Percentiles rank a stretch among this genome's conserved stretches.
Conservation (phyloP, 2,329 filamentous ascomycete species). For the Ceratocystiopsis sp. region DNA sequence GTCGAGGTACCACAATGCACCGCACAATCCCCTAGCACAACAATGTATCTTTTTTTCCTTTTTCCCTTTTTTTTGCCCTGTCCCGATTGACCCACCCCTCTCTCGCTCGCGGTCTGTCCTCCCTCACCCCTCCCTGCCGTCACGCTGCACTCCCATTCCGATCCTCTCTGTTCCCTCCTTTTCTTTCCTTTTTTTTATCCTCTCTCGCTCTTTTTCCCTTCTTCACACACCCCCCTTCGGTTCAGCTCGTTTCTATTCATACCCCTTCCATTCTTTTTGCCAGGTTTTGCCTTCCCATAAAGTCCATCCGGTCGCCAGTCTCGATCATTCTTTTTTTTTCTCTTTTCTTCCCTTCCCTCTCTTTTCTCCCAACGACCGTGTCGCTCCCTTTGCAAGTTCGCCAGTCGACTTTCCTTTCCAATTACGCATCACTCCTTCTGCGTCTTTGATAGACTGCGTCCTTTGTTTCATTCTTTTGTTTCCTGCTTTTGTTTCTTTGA, state of each 20-base stretch:
- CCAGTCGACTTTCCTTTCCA: slow-evolving; percentile 9
- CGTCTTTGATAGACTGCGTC: slow-evolving; percentile 36
- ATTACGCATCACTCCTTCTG: slow-evolving; percentile 23
- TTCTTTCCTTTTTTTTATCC: neutral
- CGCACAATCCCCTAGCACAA: too few relatives aligned
- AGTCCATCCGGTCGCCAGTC: slow-evolving; percentile 6
- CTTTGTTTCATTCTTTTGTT: slow-evolving; percentile 6
- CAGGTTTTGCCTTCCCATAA: slow-evolving; percentile 4
- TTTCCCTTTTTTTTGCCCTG: neutral
- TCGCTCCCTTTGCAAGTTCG: neutral
- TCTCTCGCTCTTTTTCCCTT: slow-evolving; percentile 1
- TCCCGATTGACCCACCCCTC: neutral
- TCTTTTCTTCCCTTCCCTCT: neutral
- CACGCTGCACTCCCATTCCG: too few relatives aligned
- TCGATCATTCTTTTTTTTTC: slow-evolving; percentile 2
- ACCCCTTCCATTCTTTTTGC: neutral
- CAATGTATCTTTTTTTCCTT: too few relatives aligned
- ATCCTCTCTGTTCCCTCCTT: neutral
- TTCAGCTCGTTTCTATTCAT: neutral
- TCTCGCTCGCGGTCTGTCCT: neutral
- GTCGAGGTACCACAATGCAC: too few relatives aligned
- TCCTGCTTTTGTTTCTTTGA: neutral
- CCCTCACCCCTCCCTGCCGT: neutral
- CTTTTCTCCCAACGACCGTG: neutral
- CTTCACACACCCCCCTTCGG: neutral